phyloP scores from a whole-genome alignment of 805 yeast genomes.

The Ogataea glucozyma region DNA sequence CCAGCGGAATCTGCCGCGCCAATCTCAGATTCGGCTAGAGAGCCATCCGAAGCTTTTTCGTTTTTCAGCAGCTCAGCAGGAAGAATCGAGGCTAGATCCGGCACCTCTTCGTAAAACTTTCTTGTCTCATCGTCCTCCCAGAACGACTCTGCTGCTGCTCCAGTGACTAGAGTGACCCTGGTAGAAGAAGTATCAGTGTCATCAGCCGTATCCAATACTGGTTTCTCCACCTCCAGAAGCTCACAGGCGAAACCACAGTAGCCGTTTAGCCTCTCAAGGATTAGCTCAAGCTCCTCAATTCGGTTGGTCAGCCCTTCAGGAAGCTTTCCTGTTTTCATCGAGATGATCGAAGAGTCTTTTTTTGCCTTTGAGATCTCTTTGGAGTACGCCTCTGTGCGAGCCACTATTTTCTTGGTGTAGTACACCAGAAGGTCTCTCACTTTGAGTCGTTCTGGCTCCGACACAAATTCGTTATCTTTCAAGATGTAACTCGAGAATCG shows the following conservation, averaged over 20 bases:
- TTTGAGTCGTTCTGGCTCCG: constrained; percentile 28
- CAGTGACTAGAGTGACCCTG: constrained; percentile 31
- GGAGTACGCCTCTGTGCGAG: constrained; percentile 38
- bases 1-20: constrained; percentile 14
- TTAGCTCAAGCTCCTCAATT: constrained; percentile 30
- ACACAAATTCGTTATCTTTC: constrained; percentile 33
- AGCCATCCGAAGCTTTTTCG: constrained; percentile 12
- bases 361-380: constrained; percentile 38
- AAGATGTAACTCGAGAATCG: constrained; percentile 42
- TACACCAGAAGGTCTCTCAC: constrained; percentile 41
- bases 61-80: constrained; percentile 29
- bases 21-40: background rate
- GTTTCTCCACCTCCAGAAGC: constrained; percentile 39
- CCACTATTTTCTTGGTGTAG: constrained; percentile 45
- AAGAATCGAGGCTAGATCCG: constrained; percentile 40
- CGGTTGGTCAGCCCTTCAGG: constrained; percentile 35
- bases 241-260: constrained; percentile 47
- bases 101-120: constrained; percentile 61
- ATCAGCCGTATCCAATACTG: constrained; percentile 34
- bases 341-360: constrained; percentile 49
- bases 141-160: constrained; percentile 20
- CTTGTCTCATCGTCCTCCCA: constrained; percentile 73
- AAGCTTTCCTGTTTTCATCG: constrained; percentile 66
- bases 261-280: constrained; percentile 44
- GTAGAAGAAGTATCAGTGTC: constrained; percentile 28